Evolutionary conservation across 768 basidiomycete species (phyloP), one percentile per base, ranked within the genome.

Genomic region (Trametes gibbosa): DNA sequence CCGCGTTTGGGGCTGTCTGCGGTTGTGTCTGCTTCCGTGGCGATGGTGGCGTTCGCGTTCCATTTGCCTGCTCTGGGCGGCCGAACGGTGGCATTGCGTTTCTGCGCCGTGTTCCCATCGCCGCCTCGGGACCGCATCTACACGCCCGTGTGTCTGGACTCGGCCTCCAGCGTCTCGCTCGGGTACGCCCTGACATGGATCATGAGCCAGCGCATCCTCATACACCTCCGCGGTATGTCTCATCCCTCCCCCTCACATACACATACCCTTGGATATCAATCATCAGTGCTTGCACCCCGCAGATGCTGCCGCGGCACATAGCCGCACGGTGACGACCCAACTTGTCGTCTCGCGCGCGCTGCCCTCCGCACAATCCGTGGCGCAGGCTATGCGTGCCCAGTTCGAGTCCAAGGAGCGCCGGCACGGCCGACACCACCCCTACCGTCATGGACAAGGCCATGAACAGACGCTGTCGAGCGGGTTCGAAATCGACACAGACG

Each of bases 111-210:
- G 19, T 35, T 25, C 13, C 25, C 16, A 47, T 27, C 13, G 12
- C 21, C 45, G 39, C n/a, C 3, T 40, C 29, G 29, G 29, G 29
- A 32, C 29, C 29, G 29, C 10, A 32, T 10, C 4, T 10, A 32
- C 29, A 32, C 29, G 43, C 43, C 21, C 23, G 21, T 10, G 21
- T 23, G 9, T 45, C 23, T 4, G 40, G n/a, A n/a, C n/a, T n/a
- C n/a, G n/a, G n/a, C n/a, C n/a, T n/a, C n/a, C 50, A 75, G 74
- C 29, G 66, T 68, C 14, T 66, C 73, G 19, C 61, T 74, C n/a
- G 76, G 66, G 43, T 75, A 73, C 62, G 65, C 69, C 2, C 42
- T 70, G 24, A 70, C 72, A 17, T 74, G 72, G 73, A 74, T 73
- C 56, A 73, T 70, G 74, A 70, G 69, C 55, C 74, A 75, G 53